These are phyloP conservation scores for Annulohypoxylon maeteangense DNA, from an alignment of 495 filamentous ascomycete genomes.

Conservation along the genomic window DNA sequence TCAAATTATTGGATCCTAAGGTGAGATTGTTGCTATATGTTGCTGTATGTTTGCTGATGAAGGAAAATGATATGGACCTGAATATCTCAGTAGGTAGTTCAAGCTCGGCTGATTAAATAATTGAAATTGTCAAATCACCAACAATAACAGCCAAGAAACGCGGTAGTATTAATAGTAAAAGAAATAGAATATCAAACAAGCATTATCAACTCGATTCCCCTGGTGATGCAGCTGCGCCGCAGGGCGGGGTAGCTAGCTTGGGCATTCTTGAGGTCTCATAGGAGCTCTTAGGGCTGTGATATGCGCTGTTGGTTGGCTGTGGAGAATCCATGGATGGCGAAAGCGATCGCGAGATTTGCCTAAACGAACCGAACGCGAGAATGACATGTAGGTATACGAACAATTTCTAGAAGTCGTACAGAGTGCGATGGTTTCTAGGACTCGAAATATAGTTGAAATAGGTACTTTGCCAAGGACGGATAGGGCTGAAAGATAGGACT, in stretches of 20 bases:
- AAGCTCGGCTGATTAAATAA: neutral
- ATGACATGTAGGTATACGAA: neutral
- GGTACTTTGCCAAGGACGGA: neutral
- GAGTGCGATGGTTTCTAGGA: neutral
- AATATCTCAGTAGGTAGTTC: neutral
- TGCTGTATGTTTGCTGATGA: neutral
- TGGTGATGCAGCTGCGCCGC: conserved; percentile 11
- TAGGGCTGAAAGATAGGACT: neutral
- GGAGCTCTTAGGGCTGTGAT: neutral
- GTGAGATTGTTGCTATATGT: neutral
- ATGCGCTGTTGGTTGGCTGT: neutral
- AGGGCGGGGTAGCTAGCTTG: neutral
- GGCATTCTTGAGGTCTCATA: neutral
- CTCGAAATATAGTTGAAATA: neutral
- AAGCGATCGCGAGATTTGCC: conserved; percentile 8
- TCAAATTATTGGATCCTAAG: neutral
- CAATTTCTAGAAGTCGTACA: neutral
- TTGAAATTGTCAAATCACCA: neutral
- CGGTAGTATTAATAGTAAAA: conserved; percentile 14
- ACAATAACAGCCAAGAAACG: neutral
- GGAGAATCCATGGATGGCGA: conserved; percentile 15
- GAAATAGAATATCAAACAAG: neutral
- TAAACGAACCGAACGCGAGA: neutral
- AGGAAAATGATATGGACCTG: neutral
- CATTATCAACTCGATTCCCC: neutral